Conservation (phyloP, 169 alveolate species). For the Plasmodium fragile region DNA sequence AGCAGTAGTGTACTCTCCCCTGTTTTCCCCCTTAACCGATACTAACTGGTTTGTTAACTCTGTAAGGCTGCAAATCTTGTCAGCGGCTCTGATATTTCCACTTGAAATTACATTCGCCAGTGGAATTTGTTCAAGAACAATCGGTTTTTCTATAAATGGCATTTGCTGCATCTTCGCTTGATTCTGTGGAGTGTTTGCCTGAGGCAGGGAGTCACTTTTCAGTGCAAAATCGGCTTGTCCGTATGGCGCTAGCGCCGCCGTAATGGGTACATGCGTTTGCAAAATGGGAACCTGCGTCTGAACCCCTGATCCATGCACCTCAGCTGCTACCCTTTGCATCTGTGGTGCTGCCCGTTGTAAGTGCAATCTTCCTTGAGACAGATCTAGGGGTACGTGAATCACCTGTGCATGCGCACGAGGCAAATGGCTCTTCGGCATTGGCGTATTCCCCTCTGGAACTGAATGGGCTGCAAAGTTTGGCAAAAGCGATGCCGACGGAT, state of each 20-base stretch:
- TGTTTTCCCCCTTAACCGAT: background rate
- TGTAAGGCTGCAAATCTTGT: background rate
- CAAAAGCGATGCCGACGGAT: background rate
- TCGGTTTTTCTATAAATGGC: constrained; percentile 37
- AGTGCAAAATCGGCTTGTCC: background rate
- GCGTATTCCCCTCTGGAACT: background rate
- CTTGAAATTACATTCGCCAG: constrained; percentile 1
- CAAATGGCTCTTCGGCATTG: background rate
- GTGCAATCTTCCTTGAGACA: background rate
- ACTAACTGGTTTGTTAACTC: constrained; percentile 14
- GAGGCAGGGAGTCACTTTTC: background rate
- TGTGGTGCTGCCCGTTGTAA: background rate
- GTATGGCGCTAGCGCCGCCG: background rate
- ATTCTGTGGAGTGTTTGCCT: background rate
- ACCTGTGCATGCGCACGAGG: background rate
- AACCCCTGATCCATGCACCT: background rate
- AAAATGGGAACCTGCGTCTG: background rate
- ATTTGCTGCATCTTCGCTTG: constrained; percentile 2
- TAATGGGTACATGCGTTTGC: constrained; percentile 1
- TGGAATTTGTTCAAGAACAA: background rate
- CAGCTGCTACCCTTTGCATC: background rate
- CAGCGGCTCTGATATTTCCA: background rate
- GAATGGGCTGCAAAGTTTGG: background rate
- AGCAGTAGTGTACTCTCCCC: background rate
- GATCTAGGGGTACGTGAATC: constrained; percentile 1